Percentiles rank a stretch among this genome's conserved stretches.
These are phyloP conservation scores for Wickerhamiella vanderwaltii DNA, from an alignment of 805 yeast genomes.

Conservation along the genomic window DNA sequence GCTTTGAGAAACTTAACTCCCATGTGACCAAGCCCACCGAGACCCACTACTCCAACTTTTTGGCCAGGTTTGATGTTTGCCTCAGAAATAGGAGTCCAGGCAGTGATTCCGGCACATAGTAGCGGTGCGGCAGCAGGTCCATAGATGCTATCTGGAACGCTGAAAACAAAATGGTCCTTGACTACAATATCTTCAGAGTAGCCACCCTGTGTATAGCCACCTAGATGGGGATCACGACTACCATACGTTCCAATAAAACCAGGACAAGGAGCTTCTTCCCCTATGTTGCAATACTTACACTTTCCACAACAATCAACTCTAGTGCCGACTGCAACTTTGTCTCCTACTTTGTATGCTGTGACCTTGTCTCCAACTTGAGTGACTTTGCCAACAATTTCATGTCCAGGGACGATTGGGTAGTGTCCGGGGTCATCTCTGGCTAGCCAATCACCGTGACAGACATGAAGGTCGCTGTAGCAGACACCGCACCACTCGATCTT, in stretches of 20 bases:
- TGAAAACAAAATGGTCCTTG: slow-evolving; percentile 50
- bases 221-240: not conserved
- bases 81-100: slow-evolving; percentile 48
- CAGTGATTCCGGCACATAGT: slow-evolving; percentile 69
- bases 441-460: slow-evolving; percentile 87
- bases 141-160: slow-evolving; percentile 45
- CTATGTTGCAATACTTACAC: slow-evolving; percentile 1
- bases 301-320: slow-evolving; percentile 8
- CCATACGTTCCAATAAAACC: slow-evolving; percentile 23
- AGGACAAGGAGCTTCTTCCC: slow-evolving; percentile 1
- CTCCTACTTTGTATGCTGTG: slow-evolving; percentile 62
- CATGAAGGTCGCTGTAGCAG: slow-evolving; percentile 89
- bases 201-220: slow-evolving; percentile 42
- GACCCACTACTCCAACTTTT: slow-evolving; percentile 48
- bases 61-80: slow-evolving; percentile 38
- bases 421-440: slow-evolving; percentile 45
- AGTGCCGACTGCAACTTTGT: slow-evolving; percentile 50
- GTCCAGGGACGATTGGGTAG: slow-evolving; percentile 75
- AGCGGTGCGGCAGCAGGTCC: slow-evolving; percentile 54
- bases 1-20: slow-evolving; percentile 47
- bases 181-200: slow-evolving; percentile 26
- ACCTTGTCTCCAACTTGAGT: slow-evolving; percentile 65
- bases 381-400: slow-evolving; percentile 81
- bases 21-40: slow-evolving; percentile 59
- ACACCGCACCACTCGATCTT: slow-evolving; percentile 83